Conservation (phyloP, 495 filamentous ascomycete species). For the Hypoxylon lenormandii region DNA sequence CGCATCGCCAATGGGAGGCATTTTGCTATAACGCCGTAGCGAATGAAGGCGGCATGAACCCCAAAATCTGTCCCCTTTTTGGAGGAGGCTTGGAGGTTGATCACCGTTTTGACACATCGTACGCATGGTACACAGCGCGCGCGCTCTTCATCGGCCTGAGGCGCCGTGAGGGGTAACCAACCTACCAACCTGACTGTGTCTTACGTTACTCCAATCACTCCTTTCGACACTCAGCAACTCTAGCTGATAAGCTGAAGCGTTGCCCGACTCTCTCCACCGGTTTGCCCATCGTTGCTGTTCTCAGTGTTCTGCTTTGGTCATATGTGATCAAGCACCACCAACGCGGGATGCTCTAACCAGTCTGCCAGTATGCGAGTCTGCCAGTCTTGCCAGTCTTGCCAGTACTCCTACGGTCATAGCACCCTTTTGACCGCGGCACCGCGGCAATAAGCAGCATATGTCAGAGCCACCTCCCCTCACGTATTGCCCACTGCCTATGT, state of each 20-base stretch:
- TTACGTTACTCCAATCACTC: conserved; percentile 29
- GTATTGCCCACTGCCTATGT: conserved; percentile 8
- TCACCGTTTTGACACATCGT: conserved; percentile 6
- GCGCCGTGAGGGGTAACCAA: conserved; percentile 14
- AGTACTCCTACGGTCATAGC: conserved; percentile 18
- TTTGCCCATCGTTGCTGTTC: conserved; percentile 35
- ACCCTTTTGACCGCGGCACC: conserved; percentile 15
- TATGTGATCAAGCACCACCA: conserved; percentile 34
- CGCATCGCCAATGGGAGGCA: conserved; percentile 23
- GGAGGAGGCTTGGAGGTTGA: conserved; percentile 30
- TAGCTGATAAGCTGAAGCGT: conserved; percentile 29
- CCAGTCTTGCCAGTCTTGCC: background rate
- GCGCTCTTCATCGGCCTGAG: conserved; percentile 32
- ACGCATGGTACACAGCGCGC: conserved; percentile 16
- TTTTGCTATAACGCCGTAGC: conserved; percentile 23
- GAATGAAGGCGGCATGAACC: conserved; percentile 23
- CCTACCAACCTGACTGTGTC: conserved; percentile 20
- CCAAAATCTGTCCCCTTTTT: conserved; percentile 17
- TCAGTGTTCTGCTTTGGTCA: conserved; percentile 22
- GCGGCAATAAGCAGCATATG: conserved; percentile 28
- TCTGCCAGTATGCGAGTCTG: too few species aligned
- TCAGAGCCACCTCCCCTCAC: conserved; percentile 15
- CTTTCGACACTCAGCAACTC: background rate
- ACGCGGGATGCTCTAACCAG: conserved; percentile 13
- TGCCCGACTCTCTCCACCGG: conserved; percentile 17